Conservation (phyloP, 768 basidiomycete genomes). For the Epithele typhae region DNA sequence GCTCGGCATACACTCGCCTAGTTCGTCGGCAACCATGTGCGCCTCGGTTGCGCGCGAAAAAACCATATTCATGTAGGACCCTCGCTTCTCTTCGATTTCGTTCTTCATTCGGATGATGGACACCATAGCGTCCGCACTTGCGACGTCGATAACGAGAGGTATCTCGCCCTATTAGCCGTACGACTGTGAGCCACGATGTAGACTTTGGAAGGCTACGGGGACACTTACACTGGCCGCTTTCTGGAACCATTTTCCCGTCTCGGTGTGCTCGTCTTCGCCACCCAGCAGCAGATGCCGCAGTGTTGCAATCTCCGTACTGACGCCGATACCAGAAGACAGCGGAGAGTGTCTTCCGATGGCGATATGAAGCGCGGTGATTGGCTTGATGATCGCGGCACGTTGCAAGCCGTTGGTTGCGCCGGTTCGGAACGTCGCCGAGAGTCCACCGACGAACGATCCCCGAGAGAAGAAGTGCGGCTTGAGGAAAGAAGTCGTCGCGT, state of each 20-base stretch:
- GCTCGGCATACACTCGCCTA: constrained; percentile 34
- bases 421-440: constrained; percentile 42
- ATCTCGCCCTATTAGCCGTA: constrained; percentile 49
- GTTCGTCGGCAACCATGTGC: constrained; percentile 63
- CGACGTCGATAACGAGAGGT: constrained; percentile 69
- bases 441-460: constrained; percentile 31
- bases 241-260: constrained; percentile 32
- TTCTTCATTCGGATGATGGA: constrained; percentile 66
- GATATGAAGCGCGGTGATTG: constrained; percentile 42
- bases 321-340: constrained; percentile 33
- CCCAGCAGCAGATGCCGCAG: constrained; percentile 61
- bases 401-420: constrained; percentile 37
- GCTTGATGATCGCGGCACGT: constrained; percentile 37
- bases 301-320: constrained; percentile 79
- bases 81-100: constrained; percentile 48
- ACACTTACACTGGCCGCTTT: constrained; percentile 29
- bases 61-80: constrained; percentile 47
- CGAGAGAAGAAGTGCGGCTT: constrained; percentile 8
- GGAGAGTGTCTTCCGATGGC: constrained; percentile 28
- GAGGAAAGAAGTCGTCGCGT: constrained; percentile 29
- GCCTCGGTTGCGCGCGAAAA: constrained; percentile 67
- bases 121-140: constrained; percentile 81
- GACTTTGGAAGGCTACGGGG: background rate
- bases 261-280: constrained; percentile 27
- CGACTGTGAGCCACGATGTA: background rate